Evolutionary conservation across 768 basidiomycete genomes (phyloP), one percentile per base, ranked within the genome.

Genomic region (Cubamyces sp.): DNA sequence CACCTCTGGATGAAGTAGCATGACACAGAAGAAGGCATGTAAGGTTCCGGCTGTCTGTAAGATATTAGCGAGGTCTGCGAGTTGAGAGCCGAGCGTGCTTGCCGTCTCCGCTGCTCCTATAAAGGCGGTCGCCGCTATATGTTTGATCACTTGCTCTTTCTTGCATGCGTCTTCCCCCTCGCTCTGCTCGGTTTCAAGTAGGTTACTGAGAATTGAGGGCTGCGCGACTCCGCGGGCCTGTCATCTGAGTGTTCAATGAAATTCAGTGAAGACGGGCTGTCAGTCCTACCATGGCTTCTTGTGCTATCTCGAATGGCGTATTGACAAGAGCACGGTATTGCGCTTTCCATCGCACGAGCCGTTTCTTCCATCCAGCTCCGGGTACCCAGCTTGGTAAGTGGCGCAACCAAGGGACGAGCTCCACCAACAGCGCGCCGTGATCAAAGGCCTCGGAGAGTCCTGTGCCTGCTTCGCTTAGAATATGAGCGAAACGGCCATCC

Each of bases 331-430:
- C 82, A 50, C 82, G 78, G 69, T 87, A 81, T 72, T 79, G 80
- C 28, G 74, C 78, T 69, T 82, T 87, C 87, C 87, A 89, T 9
- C 64, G 69, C 18, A 60, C 72, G 3, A 87, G 85, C 60, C 84
- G 85, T 8, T 73, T 72, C 69, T 84, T 81, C 73, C 91, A 91
- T 1, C 78, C 79, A 3, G 83, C 79, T 3, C 87, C 87, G 25
- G 90, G 90, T 49, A 84, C 74, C 85, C 87, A 89, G 42, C 69
- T 68, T 0, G 90, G 90, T 28, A 90, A 65, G 64, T 82, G 69
- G 66, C 78, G 57, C 0, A 58, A 41, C 49, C 48, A 51, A 1
- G 49, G 49, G 9, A 51, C 1, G 26, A 30, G 28, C 28, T 30
- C 28, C 28, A 30, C 28, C 8, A 42, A 43, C 23, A 42, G 41